These are phyloP conservation scores for Babjeviella inositovora DNA, from an alignment of 805 yeast species.

Conservation along the genomic window DNA sequence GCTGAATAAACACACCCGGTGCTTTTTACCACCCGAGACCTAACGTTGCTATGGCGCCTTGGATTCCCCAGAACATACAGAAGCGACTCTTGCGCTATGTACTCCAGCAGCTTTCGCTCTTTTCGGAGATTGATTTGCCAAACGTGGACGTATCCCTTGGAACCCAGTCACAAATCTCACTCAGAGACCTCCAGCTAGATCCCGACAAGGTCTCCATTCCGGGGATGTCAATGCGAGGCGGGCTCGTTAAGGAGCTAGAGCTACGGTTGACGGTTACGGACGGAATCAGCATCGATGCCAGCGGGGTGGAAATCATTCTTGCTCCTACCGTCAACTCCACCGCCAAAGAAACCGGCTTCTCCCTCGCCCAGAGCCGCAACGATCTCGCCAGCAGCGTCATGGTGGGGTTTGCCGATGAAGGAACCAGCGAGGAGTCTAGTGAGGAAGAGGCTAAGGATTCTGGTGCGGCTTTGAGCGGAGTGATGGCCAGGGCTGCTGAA, in stretches of 20 bases:
- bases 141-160: conserved; percentile 72
- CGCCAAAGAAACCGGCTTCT: conserved; percentile 21
- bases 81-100: conserved; percentile 68
- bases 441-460: conserved; percentile 1
- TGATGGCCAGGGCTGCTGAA: conserved; percentile 51
- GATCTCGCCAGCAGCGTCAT: conserved; percentile 52
- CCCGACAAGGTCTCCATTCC: conserved; percentile 57
- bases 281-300: conserved; percentile 49
- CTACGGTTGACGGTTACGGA: conserved; percentile 51
- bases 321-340: conserved; percentile 11
- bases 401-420: too few species aligned
- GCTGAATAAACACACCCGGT: too few species aligned
- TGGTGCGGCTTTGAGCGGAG: conserved; percentile 22
- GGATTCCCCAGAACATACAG: conserved; percentile 82
- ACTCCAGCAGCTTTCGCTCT: conserved; percentile 64
- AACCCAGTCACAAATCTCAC: conserved; percentile 26
- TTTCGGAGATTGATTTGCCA: conserved; percentile 69
- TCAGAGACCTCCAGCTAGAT: conserved; percentile 53
- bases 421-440: too few species aligned
- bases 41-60: conserved; percentile 26
- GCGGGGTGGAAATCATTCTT: conserved; percentile 33
- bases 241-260: conserved; percentile 35
- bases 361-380: conserved; percentile 57
- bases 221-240: conserved; percentile 45
- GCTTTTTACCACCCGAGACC: too few species aligned